Base-by-base conservation (phyloP, 2,329 filamentous ascomycete genomes). In the Ophiostoma tasmaniense region DNA sequence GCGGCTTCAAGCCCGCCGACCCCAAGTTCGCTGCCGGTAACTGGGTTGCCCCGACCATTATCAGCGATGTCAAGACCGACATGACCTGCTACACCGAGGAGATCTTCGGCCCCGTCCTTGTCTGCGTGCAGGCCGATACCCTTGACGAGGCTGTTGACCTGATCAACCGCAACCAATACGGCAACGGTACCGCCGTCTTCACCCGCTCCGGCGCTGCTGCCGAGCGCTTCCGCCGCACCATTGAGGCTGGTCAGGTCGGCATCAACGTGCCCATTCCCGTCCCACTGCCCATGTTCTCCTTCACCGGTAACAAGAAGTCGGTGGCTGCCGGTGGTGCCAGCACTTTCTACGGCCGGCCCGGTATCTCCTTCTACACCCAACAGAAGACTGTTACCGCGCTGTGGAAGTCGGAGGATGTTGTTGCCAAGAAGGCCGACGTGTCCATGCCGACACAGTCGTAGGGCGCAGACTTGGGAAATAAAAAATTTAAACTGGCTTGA, bases 341-440 rank as follows among this genome's bases (percentile, higher is more conserved):
- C 81, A 96, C 93, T 20, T 98, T 99, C 78, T 99, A 99, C 80
- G 95, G 94, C 73, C 90, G 91, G 80, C 92, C 93, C 0, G 95
- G 94, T 30, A 80, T 99, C 77, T 89, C 90, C 77, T 99, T 99
- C 78, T 98, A 96, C 80, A 99, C 94, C 2, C 94, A 98, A 81
- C 86, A 90, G 76, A 98, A 99, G 90, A 98, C 95, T 2, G 95
- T 99, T 65, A 99, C 95, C 67, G 90, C 92, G 73, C 81, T 96
- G 77, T 99, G 95, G 95, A 87, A 87, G 76, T 87, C 85, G 71
- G 88, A 93, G 76, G 93, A 97, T 81, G 93, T 92, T 0, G 85
- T 95, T 66, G 89, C 88, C 68, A 90, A 88, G 73, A 94, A 93
- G 85, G 93, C 93, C n/a, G 87, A 89, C 75, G 92, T 96, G 14